Base-by-base conservation (phyloP, 768 basidiomycete species). In the Termitomyces heimii region DNA sequence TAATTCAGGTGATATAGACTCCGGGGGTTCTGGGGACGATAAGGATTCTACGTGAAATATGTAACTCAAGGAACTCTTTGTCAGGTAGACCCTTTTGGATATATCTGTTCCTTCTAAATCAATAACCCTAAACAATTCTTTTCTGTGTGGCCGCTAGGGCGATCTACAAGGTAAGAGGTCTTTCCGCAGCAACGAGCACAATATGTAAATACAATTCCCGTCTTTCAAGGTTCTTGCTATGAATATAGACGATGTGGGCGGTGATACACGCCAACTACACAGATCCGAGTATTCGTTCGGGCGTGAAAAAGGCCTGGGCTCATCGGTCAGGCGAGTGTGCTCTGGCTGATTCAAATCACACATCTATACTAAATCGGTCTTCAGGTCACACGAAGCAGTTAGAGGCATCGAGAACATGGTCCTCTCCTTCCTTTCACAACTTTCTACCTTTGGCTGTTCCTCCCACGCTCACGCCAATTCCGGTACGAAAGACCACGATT, bases 381-480 rank as follows among this genome's bases (percentile, higher is more conserved):
- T 14, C 16, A 54, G 53, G 22, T 54, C 53, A 54, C 42, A 16
- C 5, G 62, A 62, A 49, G 67, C 68, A 16, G 56, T 68, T 20
- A 43, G 62, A 16, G 57, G 65, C 12, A 72, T 77, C 18, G 74
- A 77, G 62, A 66, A 70, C 20, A 68, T 76, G 63, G 67, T 73
- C 0, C 48, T 72, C 18, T 69, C 68, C 12, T 74, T 76, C 49
- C 65, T 77, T 46, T 70, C 59, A 18, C 75, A 77, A 54, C 64
- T 77, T 4, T 66, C 69, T 9, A 62, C 63, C 26, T 65, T 60
- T 20, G 63, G 65, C 32, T 55, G 60, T 46, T 39, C 46, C 48
- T 57, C 56, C 29, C 54, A 42, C 57, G 29, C 46, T 55, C 46
- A 43, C 24, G 44, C 44, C 35, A 43, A 12, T 16, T 55, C 53